Evolutionary conservation across 768 basidiomycete genomes (phyloP), one percentile per base, ranked within the genome.

Genomic region (Lepiota venenata): DNA sequence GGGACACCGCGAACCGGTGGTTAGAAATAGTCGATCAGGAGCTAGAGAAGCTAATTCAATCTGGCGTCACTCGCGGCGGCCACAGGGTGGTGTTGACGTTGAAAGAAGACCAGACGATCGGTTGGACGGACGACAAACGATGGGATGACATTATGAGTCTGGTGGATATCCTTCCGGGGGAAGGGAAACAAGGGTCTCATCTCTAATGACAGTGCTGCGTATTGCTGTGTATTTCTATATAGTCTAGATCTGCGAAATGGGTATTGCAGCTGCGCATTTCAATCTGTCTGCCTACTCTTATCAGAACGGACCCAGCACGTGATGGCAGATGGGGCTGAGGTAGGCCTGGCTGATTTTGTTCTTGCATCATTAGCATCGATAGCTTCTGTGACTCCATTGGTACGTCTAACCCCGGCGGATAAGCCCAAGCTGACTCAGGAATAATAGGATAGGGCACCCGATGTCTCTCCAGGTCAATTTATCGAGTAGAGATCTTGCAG

Each of bases 391-490:
- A 41, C n/a, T 11, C 38, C n/a, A 47, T 41, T 39, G n/a, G 53
- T 47, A 18, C 21, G 39, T 37, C 32, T 32, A 32, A 2, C 3
- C 32, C 32, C 32, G 2, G 45, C 37, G 20, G 8, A 18, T 5
- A 39, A 8, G 25, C 15, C 29, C 7, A 12, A 32, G 4, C 25
- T 16, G 18, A 9, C 40, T 9, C 46, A 16, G 40, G 14, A 6
- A 20, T 11, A 21, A 29, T 27, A 45, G 46, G n/a, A 25, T 16
- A 47, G 50, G 50, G 57, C 52, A 58, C 50, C 42, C 45, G 47
- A 91, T 91, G 90, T 91, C 89, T 65, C 75, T 90, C 9, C 87
- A 88, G 66, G 74, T 91, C 61, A 92, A 90, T 71, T 74, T 92
- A 63, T 83, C 89, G 18, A 82, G 83, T 67, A 79, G 69, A 64